Percentiles rank a stretch among this genome's conserved stretches.
These are phyloP conservation scores for Coffea canephora DNA, from an alignment of 257 asterid species.

Conservation along the genomic window DNA sequence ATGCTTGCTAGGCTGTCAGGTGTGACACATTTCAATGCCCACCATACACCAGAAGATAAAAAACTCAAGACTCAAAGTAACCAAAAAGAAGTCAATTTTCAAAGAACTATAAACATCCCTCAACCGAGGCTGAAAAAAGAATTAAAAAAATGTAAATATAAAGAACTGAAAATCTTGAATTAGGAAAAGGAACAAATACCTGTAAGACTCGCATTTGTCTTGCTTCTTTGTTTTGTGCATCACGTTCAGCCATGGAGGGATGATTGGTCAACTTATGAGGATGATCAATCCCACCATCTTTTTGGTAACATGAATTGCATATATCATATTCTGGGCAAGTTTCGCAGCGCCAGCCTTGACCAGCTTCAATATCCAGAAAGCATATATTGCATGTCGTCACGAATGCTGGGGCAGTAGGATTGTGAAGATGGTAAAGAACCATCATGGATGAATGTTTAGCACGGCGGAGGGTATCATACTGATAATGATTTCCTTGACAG, in stretches of 20 bases:
- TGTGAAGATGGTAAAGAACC: constrained; percentile 98
- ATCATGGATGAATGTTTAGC: constrained; percentile 99
- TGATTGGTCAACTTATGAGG: constrained; percentile 83
- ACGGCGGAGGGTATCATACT: constrained; percentile 93
- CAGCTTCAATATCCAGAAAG: constrained; percentile 83
- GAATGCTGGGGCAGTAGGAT: constrained; percentile 97
- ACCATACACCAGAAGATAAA: neutral
- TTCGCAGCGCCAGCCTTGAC: constrained; percentile 99
- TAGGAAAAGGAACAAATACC: constrained; percentile 40
- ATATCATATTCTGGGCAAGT: constrained; percentile 90
- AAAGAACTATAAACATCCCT: neutral
- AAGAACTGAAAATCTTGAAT: neutral
- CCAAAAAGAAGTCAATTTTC: neutral
- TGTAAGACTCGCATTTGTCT: constrained; percentile 79
- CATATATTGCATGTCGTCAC: constrained; percentile 68
- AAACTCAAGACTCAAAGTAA: neutral
- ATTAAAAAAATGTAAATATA: neutral
- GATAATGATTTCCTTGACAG: constrained; percentile 98
- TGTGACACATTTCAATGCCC: neutral
- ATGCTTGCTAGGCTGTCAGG: neutral
- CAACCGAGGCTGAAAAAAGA: neutral
- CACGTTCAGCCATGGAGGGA: constrained; percentile 70
- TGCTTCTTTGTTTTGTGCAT: constrained; percentile 95
- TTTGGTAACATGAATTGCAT: constrained; percentile 80
- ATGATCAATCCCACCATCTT: constrained; percentile 79